phyloP scores from a whole-genome alignment of 2,329 filamentous ascomycete genomes.

The Sporothrix pallida region DNA sequence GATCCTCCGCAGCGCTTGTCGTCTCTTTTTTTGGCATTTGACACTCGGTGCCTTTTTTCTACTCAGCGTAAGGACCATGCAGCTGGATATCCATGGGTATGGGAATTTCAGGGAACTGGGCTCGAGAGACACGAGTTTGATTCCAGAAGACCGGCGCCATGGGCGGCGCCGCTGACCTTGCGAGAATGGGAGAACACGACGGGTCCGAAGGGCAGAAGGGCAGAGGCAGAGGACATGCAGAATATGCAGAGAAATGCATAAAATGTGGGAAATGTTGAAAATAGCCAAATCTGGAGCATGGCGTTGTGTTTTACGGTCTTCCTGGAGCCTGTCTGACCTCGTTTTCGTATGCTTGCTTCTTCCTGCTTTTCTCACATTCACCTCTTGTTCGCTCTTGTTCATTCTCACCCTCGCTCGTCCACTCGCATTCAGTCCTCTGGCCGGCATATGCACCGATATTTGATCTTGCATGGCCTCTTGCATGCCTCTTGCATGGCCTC shows the following conservation, averaged over 20 bases:
- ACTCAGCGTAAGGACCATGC: not conserved
- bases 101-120: not conserved
- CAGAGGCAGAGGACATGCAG: not conserved
- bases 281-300: not conserved
- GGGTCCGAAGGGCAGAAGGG: not conserved
- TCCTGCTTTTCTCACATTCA: not conserved
- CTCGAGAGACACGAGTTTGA: not conserved
- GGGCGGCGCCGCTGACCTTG: not conserved
- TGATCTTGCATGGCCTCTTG: constrained; percentile 20
- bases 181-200: not conserved
- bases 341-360: not conserved
- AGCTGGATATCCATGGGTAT: not conserved
- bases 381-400: too few species aligned
- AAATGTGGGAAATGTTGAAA: not conserved
- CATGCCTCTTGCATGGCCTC: constrained; percentile 14
- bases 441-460: constrained; percentile 3
- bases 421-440: not conserved
- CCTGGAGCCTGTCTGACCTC: not conserved
- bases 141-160: not conserved
- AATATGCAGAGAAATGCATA: not conserved
- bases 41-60: not conserved
- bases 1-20: not conserved
- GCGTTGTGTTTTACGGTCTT: not conserved
- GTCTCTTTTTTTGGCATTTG: not conserved
- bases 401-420: not conserved